These are phyloP conservation scores for Pseudocohnilembus persalinus DNA, from an alignment of 169 alveolate species.

Conservation along the genomic window DNA sequence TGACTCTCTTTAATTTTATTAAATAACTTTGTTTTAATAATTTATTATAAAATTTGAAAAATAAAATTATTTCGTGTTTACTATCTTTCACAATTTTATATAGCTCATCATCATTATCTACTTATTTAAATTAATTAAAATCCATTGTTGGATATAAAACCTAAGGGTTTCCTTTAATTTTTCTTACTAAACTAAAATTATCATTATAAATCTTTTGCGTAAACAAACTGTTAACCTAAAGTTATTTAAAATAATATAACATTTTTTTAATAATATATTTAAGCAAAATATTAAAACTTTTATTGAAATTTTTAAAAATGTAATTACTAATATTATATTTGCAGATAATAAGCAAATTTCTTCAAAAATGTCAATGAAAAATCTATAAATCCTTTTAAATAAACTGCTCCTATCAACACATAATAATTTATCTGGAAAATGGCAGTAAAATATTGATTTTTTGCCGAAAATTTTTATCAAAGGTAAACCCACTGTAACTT, in stretches of 20 bases:
- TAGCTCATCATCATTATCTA: conserved; percentile 37
- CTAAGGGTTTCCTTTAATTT: conserved; percentile 54
- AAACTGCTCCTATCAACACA: conserved; percentile 73
- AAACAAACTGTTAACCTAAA: conserved; percentile 70
- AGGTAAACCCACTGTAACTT: conserved; percentile 56
- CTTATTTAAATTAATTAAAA: conserved; percentile 64
- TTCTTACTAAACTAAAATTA: conserved; percentile 60
- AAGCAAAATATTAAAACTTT: no score
- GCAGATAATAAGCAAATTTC: conserved; percentile 62
- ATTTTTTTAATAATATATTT: conserved; percentile 44
- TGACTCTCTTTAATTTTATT: no score
- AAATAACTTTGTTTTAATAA: no score
- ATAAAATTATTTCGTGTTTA: no score
- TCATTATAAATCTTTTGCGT: conserved; percentile 62
- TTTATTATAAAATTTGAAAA: no score
- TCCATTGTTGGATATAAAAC: conserved; percentile 77
- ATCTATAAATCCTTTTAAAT: conserved; percentile 80
- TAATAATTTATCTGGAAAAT: conserved; percentile 92
- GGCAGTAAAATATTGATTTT: conserved; percentile 90
- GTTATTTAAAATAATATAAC: no score
- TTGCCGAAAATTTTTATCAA: conserved; percentile 27
- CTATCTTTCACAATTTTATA: no score
- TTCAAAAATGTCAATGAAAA: conserved; percentile 81
- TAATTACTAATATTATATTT: conserved; percentile 7
- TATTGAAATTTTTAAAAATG: conserved; percentile 28